Evolutionary conservation across 2,329 filamentous ascomycete species (phyloP).

Genomic region (Fusarium nanum): DNA sequence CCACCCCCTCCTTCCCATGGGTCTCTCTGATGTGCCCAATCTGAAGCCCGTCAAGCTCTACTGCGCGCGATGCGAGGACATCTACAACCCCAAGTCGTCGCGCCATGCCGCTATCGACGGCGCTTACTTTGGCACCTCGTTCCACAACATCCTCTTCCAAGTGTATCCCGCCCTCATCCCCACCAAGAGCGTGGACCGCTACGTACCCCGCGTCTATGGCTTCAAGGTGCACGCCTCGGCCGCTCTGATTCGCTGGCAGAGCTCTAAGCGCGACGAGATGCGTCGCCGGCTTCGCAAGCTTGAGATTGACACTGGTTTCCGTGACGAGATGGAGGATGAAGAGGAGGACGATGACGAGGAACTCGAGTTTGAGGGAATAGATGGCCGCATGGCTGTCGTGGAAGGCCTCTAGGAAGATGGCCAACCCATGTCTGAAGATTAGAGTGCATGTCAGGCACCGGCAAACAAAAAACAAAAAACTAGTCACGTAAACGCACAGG

Average conservation of each 20-base stretch:
- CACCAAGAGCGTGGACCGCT: constrained; percentile 84
- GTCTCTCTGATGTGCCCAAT: constrained; percentile 88
- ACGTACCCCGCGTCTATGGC: constrained; percentile 90
- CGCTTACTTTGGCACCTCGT: constrained; percentile 97
- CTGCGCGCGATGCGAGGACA: constrained; percentile 96
- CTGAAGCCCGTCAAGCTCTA: constrained; percentile 95
- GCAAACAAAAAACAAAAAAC: not conserved
- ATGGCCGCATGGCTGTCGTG: constrained; percentile 46
- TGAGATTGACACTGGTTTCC: constrained; percentile 83
- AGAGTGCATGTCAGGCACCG: constrained; percentile 3
- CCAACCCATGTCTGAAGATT: not conserved
- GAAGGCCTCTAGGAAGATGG: constrained; percentile 42
- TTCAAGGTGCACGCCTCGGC: constrained; percentile 95
- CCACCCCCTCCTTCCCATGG: constrained; percentile 94
- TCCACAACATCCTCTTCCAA: constrained; percentile 99
- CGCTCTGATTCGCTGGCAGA: constrained; percentile 91
- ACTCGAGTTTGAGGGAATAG: constrained; percentile 55
- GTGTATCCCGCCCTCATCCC: constrained; percentile 94
- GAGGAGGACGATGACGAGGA: constrained; percentile 71
- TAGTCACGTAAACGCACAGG: not conserved
- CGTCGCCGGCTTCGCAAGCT: constrained; percentile 77
- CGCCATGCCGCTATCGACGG: constrained; percentile 96
- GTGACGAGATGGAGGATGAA: constrained; percentile 73
- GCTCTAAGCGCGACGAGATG: constrained; percentile 83
- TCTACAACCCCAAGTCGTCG: constrained; percentile 98